A percentile compares a stretch with the other conserved stretches of the same genome.
Evolutionary conservation across 495 filamentous ascomycete genomes (phyloP).

Genomic region (Aspergillus ostianus): DNA sequence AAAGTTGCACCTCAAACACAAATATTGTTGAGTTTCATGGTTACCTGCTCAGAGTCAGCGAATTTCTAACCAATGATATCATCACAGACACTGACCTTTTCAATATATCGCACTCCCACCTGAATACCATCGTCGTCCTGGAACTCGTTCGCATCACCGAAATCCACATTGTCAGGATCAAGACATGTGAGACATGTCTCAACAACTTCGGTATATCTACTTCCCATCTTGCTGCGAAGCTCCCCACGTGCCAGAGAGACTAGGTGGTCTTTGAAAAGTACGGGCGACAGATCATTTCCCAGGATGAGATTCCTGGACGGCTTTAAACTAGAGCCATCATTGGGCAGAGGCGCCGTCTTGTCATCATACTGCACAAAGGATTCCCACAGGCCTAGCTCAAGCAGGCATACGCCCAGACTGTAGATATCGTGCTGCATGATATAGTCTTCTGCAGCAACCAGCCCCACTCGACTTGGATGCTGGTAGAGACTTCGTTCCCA

Average conservation of each 20-base stretch:
- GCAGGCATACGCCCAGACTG: constrained; percentile 45
- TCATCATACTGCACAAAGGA: constrained; percentile 30
- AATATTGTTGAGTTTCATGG: neutral
- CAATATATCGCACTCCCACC: constrained; percentile 52
- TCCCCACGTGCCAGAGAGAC: constrained; percentile 33
- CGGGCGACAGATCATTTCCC: constrained; percentile 5
- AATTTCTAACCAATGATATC: too few relatives aligned
- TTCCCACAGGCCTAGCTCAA: constrained; percentile 44
- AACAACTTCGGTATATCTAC: constrained; percentile 48
- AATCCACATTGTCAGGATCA: constrained; percentile 44
- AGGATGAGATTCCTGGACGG: constrained; percentile 1
- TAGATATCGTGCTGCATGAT: constrained; percentile 51
- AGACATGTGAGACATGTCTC: constrained; percentile 56
- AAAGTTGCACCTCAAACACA: neutral
- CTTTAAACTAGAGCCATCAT: neutral
- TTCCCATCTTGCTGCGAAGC: constrained; percentile 49
- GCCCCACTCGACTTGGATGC: constrained; percentile 38
- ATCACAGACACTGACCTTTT: constrained; percentile 23
- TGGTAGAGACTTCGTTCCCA: constrained; percentile 44
- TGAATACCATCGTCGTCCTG: constrained; percentile 49
- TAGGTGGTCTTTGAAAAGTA: constrained; percentile 37
- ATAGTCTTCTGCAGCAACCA: constrained; percentile 31
- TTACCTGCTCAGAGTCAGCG: neutral
- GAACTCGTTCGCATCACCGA: constrained; percentile 42
- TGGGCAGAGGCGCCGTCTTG: constrained; percentile 1